These are phyloP conservation scores for Friedmanniomyces endolithicus DNA, from an alignment of 495 filamentous ascomycete genomes.

Conservation along the genomic window DNA sequence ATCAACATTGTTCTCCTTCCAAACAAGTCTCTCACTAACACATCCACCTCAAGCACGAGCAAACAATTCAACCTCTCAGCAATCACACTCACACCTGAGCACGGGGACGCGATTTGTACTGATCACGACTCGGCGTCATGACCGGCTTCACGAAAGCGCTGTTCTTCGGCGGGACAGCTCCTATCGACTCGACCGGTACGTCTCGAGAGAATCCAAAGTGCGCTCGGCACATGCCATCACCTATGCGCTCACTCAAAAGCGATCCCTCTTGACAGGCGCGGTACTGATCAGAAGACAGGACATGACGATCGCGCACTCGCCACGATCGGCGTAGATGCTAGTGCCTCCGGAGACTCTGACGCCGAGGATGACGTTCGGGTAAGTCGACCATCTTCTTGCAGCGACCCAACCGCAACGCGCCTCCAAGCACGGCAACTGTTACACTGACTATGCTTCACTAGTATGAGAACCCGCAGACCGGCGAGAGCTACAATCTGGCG, in stretches of 20 bases:
- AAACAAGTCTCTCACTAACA: no score
- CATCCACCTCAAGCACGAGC: no score
- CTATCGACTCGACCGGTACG: background rate
- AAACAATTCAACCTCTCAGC: background rate
- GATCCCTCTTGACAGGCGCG: no score
- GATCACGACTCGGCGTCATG: background rate
- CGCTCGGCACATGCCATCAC: background rate
- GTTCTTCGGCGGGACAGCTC: background rate
- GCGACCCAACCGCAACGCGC: no score
- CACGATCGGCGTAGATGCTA: background rate
- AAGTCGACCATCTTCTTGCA: background rate
- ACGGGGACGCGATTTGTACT: background rate
- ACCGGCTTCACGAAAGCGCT: background rate
- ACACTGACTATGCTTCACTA: background rate
- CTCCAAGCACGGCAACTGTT: background rate
- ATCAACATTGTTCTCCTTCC: no score
- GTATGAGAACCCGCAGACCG: conserved; percentile 3
- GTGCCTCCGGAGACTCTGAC: background rate
- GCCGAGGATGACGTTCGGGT: background rate
- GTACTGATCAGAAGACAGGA: background rate
- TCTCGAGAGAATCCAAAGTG: background rate
- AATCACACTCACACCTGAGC: background rate
- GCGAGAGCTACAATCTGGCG: background rate
- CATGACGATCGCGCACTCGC: background rate
- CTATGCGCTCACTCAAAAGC: background rate